A percentile compares a stretch with the other conserved stretches of the same genome.
Evolutionary conservation across 2,329 filamentous ascomycete genomes (phyloP).

Genomic region (Aspergillus uvarum): DNA sequence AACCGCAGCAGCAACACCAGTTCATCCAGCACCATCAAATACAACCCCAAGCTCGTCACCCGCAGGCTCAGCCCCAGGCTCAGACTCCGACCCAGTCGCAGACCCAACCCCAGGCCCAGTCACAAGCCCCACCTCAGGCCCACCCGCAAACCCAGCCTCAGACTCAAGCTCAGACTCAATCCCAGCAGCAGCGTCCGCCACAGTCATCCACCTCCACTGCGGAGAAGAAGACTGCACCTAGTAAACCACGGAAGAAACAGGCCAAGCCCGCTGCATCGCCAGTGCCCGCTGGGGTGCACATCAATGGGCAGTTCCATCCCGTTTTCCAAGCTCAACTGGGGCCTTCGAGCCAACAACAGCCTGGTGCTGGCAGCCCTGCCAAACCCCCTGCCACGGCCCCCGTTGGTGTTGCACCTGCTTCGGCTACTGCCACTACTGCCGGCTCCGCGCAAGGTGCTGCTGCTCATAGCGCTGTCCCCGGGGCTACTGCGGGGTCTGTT

Average conservation of each 20-base stretch:
- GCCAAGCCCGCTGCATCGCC: conserved; percentile 13
- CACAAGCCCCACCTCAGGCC: background rate
- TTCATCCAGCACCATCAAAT: conserved; percentile 20
- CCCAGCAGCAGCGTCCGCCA: conserved; percentile 13
- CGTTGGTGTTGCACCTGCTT: background rate
- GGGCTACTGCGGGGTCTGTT: background rate
- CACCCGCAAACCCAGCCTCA: background rate
- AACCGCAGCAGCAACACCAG: conserved; percentile 23
- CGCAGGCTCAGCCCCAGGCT: background rate
- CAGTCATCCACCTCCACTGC: conserved; percentile 16
- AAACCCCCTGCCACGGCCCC: background rate
- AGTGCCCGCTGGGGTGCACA: conserved; percentile 7
- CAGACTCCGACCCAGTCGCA: background rate
- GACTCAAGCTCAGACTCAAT: background rate
- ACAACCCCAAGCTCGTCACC: background rate
- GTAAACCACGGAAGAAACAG: conserved; percentile 15
- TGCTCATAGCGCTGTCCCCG: background rate
- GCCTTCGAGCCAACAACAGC: background rate
- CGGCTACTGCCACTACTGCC: background rate
- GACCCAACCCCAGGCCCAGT: conserved; percentile 3
- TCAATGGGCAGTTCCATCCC: conserved; percentile 12
- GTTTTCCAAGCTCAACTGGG: conserved; percentile 7
- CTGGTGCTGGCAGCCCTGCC: background rate
- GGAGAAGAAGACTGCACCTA: conserved; percentile 12
- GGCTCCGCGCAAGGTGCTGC: background rate